Percentiles rank a stretch among this genome's conserved stretches.
These are phyloP conservation scores for Carpinus viminea DNA, from an alignment of 306 rosid genomes.

Conservation along the genomic window DNA sequence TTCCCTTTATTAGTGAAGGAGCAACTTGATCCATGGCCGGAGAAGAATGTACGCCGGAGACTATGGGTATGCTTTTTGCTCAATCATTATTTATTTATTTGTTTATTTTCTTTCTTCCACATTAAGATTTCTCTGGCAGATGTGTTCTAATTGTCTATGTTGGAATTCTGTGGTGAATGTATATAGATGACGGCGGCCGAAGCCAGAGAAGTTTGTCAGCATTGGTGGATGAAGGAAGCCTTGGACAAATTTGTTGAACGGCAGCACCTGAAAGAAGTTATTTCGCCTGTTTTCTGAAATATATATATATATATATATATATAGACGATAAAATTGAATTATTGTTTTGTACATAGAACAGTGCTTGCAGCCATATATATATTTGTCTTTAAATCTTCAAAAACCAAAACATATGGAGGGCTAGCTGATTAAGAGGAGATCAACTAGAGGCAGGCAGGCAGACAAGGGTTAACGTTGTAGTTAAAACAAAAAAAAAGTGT, in stretches of 20 bases:
- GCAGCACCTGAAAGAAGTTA: conserved; percentile 23
- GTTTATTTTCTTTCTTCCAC: background rate
- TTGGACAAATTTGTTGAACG: conserved; percentile 77
- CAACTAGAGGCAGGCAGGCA: background rate
- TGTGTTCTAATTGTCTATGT: background rate
- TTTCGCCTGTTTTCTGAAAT: conserved; percentile 25
- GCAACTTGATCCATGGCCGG: conserved; percentile 93
- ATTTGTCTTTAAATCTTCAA: background rate
- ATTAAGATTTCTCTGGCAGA: background rate
- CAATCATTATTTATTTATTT: too few species aligned
- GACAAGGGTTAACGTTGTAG: background rate
- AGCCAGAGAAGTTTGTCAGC: conserved; percentile 89
- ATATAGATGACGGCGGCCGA: conserved; percentile 64
- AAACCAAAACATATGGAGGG: background rate
- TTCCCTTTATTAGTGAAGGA: conserved; percentile 84
- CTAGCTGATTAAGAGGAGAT: background rate
- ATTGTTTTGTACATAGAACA: conserved; percentile 17
- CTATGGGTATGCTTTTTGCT: conserved; percentile 60
- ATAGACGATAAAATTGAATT: background rate
- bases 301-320: too few species aligned
- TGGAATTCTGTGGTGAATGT: background rate
- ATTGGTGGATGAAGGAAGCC: conserved; percentile 99
- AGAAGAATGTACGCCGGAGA: conserved; percentile 68
- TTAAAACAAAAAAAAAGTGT: background rate
- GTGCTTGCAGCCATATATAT: background rate